Evolutionary conservation across 2,329 filamentous ascomycete genomes (phyloP).

Genomic region (Corinectria fuckeliana): DNA sequence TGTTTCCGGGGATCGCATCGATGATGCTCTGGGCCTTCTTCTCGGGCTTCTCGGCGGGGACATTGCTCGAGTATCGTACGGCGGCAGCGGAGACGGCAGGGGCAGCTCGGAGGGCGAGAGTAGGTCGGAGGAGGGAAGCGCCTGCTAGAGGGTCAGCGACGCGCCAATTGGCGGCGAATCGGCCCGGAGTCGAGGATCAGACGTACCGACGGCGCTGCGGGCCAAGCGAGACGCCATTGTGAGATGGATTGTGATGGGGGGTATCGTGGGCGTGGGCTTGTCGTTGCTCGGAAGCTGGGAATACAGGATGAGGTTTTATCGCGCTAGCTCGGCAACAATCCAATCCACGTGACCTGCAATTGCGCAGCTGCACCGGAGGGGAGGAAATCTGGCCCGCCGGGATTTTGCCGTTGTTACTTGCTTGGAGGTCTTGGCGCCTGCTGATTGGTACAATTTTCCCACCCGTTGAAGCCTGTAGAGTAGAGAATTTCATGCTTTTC

Average conservation of each 20-base stretch:
- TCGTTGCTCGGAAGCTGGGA: slow-evolving; percentile 54
- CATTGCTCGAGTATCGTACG: slow-evolving; percentile 74
- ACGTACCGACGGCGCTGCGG: slow-evolving; percentile 93
- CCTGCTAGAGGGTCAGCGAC: slow-evolving; percentile 57
- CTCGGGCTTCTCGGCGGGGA: slow-evolving; percentile 88
- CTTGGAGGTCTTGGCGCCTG: slow-evolving; percentile 9
- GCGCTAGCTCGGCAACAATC: slow-evolving; percentile 49
- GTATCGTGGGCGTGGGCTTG: slow-evolving; percentile 52
- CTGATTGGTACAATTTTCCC: slow-evolving; percentile 42
- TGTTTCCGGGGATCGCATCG: slow-evolving; percentile 91
- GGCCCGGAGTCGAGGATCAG: slow-evolving; percentile 18
- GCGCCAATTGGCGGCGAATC: slow-evolving; percentile 39
- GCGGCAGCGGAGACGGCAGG: slow-evolving; percentile 75
- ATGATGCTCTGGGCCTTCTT: slow-evolving; percentile 96
- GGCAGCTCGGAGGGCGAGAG: slow-evolving; percentile 75
- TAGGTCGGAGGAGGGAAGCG: slow-evolving; percentile 88
- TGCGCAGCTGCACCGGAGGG: slow-evolving; percentile 22
- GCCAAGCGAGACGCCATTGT: slow-evolving; percentile 98
- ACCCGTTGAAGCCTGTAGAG: slow-evolving; percentile 21
- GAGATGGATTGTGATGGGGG: slow-evolving; percentile 64
- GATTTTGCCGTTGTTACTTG: slow-evolving; percentile 31
- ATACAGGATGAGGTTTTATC: slow-evolving; percentile 60
- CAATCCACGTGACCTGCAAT: slow-evolving; percentile 45
- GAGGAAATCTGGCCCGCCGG: slow-evolving; percentile 35
- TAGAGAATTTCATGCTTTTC: slow-evolving; percentile 43